Evolutionary conservation across 331 rosid species (phyloP).

Genomic region (Spiraea crenata): DNA sequence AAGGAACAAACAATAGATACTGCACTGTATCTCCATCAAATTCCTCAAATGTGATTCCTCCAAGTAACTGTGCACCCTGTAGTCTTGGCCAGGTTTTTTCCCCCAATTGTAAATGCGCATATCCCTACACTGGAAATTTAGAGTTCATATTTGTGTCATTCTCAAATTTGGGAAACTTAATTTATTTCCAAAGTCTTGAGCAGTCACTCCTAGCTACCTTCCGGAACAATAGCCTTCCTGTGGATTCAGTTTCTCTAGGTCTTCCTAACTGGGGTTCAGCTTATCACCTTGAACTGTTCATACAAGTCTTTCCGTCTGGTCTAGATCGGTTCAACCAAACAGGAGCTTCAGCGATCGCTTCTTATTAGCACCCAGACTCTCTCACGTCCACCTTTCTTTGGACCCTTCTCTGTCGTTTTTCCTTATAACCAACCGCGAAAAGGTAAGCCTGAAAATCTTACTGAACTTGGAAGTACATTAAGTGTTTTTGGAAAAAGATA

Average conservation of each 20-base stretch:
- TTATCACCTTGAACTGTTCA: conserved; percentile 38
- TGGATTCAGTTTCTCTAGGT: conserved; percentile 51
- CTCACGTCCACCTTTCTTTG: conserved; percentile 38
- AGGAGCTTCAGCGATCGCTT: conserved; percentile 36
- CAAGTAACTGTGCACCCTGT: conserved; percentile 44
- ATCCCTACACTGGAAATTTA: conserved; percentile 56
- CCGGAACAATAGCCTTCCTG: conserved; percentile 18
- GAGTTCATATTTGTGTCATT: conserved; percentile 55
- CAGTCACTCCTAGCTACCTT: conserved; percentile 4
- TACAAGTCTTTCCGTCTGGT: conserved; percentile 50
- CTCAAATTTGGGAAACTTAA: conserved; percentile 37
- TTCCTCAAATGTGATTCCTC: conserved; percentile 21
- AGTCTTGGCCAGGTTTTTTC: conserved; percentile 32
- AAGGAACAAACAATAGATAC: conserved; percentile 19
- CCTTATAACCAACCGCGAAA: conserved; percentile 1
- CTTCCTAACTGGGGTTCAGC: conserved; percentile 18
- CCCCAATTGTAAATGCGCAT: conserved; percentile 67
- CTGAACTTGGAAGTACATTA: not conserved
- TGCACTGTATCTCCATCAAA: conserved; percentile 32
- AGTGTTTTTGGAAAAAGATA: not conserved
- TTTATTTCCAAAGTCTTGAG: conserved; percentile 25
- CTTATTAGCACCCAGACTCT: conserved; percentile 54
- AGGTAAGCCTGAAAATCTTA: conserved; percentile 33
- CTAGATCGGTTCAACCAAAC: conserved; percentile 40
- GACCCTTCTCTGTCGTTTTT: conserved; percentile 32